A percentile compares a stretch with the other conserved stretches of the same genome.
phyloP scores from a whole-genome alignment of 306 rosid genomes.

The Trichosanthes truncata region DNA sequence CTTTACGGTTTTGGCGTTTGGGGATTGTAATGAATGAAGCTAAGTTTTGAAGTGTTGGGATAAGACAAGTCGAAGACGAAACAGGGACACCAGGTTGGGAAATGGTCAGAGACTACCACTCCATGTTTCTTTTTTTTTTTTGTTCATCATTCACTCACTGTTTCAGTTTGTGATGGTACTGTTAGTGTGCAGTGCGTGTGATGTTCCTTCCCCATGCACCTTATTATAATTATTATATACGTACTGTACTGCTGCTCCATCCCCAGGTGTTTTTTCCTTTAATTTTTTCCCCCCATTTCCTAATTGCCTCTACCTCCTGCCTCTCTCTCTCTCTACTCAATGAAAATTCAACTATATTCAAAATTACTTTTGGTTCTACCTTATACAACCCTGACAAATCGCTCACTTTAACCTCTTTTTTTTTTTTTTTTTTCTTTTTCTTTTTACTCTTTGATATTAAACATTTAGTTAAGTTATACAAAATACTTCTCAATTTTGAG shows the following conservation, averaged over 20 bases:
- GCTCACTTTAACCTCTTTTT: too few species aligned
- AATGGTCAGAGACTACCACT: neutral
- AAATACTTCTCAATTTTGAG: too few species aligned
- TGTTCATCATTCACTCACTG: neutral
- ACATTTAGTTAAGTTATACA: too few species aligned
- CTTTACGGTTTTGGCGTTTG: too few species aligned
- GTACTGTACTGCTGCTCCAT: neutral
- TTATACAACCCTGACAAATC: too few species aligned
- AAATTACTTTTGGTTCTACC: too few species aligned
- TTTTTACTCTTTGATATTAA: too few species aligned
- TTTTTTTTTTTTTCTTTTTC: too few species aligned
- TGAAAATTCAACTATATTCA: too few species aligned
- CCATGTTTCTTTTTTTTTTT: neutral
- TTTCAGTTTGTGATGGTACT: too few species aligned
- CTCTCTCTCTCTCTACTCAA: too few species aligned
- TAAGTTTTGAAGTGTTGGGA: slow-evolving; percentile 1
- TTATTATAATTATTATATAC: too few species aligned
- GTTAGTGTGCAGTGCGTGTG: neutral
- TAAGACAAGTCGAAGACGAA: slow-evolving; percentile 33
- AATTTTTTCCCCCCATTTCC: neutral
- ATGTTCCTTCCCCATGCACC: neutral
- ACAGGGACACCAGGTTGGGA: neutral
- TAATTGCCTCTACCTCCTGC: neutral
- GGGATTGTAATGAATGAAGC: neutral
- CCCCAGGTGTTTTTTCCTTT: neutral